A percentile compares a stretch with the other conserved stretches of the same genome.
These are phyloP conservation scores for Dunaliella primolecta DNA, from an alignment of 139 green algal genomes.

Conservation along the genomic window DNA sequence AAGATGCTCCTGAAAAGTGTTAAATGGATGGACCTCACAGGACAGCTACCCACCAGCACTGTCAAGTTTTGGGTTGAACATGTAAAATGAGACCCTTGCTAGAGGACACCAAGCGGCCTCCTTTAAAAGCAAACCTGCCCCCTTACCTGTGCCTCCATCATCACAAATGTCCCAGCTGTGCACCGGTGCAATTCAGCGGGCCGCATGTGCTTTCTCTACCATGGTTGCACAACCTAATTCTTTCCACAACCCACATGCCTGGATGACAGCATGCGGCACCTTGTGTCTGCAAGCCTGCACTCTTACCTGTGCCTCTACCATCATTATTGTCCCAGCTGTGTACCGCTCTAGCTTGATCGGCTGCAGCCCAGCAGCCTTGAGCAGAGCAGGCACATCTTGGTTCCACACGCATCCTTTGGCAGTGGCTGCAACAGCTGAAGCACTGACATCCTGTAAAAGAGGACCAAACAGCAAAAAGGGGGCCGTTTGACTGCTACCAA, in stretches of 20 bases:
- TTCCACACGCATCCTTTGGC: conserved; percentile 73
- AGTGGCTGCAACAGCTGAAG: conserved; percentile 43
- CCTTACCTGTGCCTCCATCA: background rate
- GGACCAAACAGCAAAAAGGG: background rate
- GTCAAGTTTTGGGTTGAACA: background rate
- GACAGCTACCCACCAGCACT: background rate
- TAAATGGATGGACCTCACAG: background rate
- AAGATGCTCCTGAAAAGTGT: background rate
- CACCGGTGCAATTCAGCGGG: conserved; percentile 22
- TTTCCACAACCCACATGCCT: too few relatives aligned
- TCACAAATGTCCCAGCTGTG: conserved; percentile 39
- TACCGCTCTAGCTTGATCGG: conserved; percentile 24
- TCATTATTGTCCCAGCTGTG: conserved; percentile 39
- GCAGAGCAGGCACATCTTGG: conserved; percentile 47
- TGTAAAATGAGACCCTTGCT: too few relatives aligned
- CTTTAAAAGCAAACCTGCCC: too few relatives aligned
- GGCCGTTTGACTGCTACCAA: background rate
- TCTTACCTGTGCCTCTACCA: conserved; percentile 2
- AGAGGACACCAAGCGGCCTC: too few relatives aligned
- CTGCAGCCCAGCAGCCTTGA: conserved; percentile 26
- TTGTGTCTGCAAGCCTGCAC: too few relatives aligned
- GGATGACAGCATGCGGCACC: too few relatives aligned
- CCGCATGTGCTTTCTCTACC: too few relatives aligned
- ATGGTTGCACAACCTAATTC: too few relatives aligned
- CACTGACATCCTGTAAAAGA: conserved; percentile 41